Evolutionary conservation across 2,329 filamentous ascomycete species (phyloP), one percentile per base, ranked within the genome.

Genomic region (Trichophyton equinum): DNA sequence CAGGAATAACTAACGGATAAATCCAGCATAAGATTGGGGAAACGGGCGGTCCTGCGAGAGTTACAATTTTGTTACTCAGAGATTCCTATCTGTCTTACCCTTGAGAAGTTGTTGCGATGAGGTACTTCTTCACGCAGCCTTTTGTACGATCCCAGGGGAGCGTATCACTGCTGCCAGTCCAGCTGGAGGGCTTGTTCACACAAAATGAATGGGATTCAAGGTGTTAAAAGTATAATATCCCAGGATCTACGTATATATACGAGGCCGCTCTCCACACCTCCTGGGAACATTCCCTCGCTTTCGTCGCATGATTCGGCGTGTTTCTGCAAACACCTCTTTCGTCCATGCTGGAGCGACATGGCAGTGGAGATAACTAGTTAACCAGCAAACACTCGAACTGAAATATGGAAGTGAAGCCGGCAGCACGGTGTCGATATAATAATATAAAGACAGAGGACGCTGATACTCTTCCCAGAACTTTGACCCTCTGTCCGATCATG

Each of bases 181-280:
- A 22, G 20, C 20, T 11, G 44, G 44, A 20, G 44, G 8, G 44
- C 7, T 22, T 20, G 44, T 25, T 47, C 44, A 9, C n/a, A 25
- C 2, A 47, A 47, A 47, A 20, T 11, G n/a, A 47, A 11, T 47
- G 18, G 44, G 44, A 22, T 47, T 47, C 18, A 4, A 20, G 18
- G 44, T 25, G 44, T 47, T 25, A 47, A 47, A 47, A 22, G 4
- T 20, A 20, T 20, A 47, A 22, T 20, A 20, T 47, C 20, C 49
- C 25, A 53, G 49, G 49, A 53, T 53, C 27, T 53, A 33, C 49
- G 49, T 53, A 53, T 33, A 53, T 30, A 53, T 53, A 53, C 49
- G 49, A 53, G 49, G 13, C 22, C 25, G 22, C 49, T 53, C 49
- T 53, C 49, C 49, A 53, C 49, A 53, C 49, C 49, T 30, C 22